phyloP scores from a whole-genome alignment of 495 filamentous ascomycete species.

The Evernia prunastri region DNA sequence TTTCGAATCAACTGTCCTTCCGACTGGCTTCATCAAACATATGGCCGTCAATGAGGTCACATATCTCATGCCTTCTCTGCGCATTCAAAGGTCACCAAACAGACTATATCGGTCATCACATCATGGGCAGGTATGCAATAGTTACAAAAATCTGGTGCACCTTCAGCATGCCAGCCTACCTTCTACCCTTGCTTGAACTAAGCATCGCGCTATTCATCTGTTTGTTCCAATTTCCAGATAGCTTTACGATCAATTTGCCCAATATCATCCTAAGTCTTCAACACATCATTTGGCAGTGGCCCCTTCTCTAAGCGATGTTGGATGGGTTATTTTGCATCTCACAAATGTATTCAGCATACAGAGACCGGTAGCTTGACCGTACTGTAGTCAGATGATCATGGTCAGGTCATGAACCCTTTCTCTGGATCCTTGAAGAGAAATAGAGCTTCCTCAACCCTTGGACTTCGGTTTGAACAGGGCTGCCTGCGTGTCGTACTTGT shows the following conservation, averaged over 20 bases:
- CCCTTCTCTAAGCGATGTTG: background rate
- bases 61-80: background rate
- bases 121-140: background rate
- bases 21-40: background rate
- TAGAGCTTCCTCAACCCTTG: background rate
- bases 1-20: background rate
- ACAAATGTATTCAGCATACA: background rate
- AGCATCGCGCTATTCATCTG: background rate
- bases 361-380: background rate
- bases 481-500: conserved; percentile 64
- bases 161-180: conserved; percentile 6
- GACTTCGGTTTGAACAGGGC: conserved; percentile 51
- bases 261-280: background rate
- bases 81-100: background rate
- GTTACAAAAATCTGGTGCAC: background rate
- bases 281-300: background rate
- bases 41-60: background rate
- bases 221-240: background rate
- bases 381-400: background rate
- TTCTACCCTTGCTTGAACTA: background rate
- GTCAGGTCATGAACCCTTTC: background rate
- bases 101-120: background rate
- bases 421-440: background rate
- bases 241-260: background rate
- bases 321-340: background rate